Percentiles rank a stretch among this genome's conserved stretches.
These are phyloP conservation scores for Flaveria sonorensis DNA, from an alignment of 129 eudicot species.

Conservation along the genomic window DNA sequence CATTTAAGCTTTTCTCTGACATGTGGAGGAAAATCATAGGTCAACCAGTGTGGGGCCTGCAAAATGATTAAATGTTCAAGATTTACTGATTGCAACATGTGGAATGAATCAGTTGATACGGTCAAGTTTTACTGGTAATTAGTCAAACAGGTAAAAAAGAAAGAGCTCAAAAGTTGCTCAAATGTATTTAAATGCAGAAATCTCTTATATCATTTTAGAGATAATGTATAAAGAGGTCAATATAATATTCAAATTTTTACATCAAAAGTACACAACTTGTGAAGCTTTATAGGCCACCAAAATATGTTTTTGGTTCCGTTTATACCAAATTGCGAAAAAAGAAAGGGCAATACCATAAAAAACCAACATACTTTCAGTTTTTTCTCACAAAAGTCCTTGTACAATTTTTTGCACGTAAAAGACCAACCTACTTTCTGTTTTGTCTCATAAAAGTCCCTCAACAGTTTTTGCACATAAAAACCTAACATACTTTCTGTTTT, in stretches of 20 bases:
- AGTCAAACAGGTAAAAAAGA: neutral
- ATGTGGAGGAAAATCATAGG: slow-evolving; percentile 91
- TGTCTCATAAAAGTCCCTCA: no score
- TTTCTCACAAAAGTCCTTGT: no score
- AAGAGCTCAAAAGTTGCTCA: neutral
- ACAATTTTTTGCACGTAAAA: no score
- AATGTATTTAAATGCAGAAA: neutral
- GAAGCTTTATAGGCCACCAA: neutral
- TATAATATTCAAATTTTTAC: neutral
- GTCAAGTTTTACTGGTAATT: neutral
- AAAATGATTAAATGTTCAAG: slow-evolving; percentile 1
- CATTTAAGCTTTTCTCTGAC: slow-evolving; percentile 75
- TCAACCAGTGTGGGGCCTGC: slow-evolving; percentile 90
- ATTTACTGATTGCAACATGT: neutral
- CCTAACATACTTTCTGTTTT: no score
- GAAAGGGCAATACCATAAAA: no score
- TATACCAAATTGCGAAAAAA: no score
- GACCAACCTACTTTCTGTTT: no score
- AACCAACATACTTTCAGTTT: no score
- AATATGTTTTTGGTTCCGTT: neutral
- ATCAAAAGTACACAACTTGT: neutral
- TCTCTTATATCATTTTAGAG: neutral
- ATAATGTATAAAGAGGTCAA: neutral
- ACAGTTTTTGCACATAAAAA: no score
- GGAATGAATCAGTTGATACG: no score